Base-by-base conservation (phyloP, 2,329 filamentous ascomycete species). In the Ceratocystis destructans region DNA sequence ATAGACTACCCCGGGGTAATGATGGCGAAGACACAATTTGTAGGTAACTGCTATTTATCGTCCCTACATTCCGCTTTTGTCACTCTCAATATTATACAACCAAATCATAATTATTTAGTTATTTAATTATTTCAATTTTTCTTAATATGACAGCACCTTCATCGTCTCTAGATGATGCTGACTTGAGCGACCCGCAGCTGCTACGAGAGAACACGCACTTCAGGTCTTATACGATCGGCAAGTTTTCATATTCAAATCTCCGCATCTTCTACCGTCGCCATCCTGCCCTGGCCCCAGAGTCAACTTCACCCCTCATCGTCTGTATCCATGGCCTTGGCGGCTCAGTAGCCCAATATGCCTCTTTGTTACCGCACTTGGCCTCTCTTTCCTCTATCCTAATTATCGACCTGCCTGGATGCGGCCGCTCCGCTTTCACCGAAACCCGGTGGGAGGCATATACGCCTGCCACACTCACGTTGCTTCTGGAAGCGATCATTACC, bases 301-400 rank as follows among this genome's bases (percentile, higher is more conserved):
- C 55, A 12, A 8, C 3, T 12, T 12, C 55, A 8, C 94, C 94
- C 1, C 77, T 99, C 8, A 78, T 97, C 2, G 91, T 97, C 55
- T 96, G 95, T 73, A 80, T 97, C 67, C 94, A 97, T 72, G 94
- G 94, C 1, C 81, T 97, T 8, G 94, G 93, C n/a, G 94, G 94
- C 62, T 96, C 90, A 0, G 82, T 91, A 28, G 87, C 90, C 10
- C 94, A 97, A 73, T 97, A 96, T 73, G 83, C 89, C 66, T 84
- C 88, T 37, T 77, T 97, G 4, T 77, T 97, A 17, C 87, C 85
- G 22, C 94, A 89, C 74, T 80, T 99, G 61, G 83, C 88, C 63
- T 90, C 95, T 72, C 79, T 91, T 62, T 90, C 89, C 12, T 87
- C 91, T 61, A 96, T 92, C 73, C 80, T 96, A 48, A 89, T 90